Base-by-base conservation (phyloP, 2,329 filamentous ascomycete species). In the Fusarium hostae region DNA sequence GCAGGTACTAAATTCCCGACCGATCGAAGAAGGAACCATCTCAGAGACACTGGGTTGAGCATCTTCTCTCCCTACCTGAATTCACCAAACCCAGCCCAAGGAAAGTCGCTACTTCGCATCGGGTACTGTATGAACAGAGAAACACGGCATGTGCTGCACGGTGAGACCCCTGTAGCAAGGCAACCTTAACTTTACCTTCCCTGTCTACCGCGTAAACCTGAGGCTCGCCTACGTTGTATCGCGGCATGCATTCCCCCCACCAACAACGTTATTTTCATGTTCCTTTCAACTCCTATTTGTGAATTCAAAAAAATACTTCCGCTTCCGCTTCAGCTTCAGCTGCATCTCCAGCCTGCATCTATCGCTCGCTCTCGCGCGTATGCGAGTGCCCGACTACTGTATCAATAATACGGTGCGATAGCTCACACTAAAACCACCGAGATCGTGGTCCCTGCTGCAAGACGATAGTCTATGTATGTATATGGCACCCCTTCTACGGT, bases 181-280 rank as follows among this genome's bases (percentile, higher is more conserved):
- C 37, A 63, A 41, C 43, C 43, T 71, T 64, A 71, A 71, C 68
- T 70, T 69, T 69, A 64, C 57, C 52, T 68, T 43, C 44, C 65
- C 39, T 55, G 47, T 44, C 32, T 52, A 37, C 58, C 47, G 56
- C 51, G 34, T 66, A 60, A 70, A 71, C 65, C 70, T 72, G 70
- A 72, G 61, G 70, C 58, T 72, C 70, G 70, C 61, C 60, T 70
- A 66, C 67, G 56, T 62, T 57, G 66, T 62, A 72, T 72, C 69
- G 63, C 51, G 54, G 44, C 58, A 67, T 67, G 61, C 58, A 63
- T 60, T 39, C 55, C 70, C 47, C 59, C 66, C 62, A 54, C 58
- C 66, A 64, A 67, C 72, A 45, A 56, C 52, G 52, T 56, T 56
- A 34, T 55, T 73, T 47, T 47, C 54, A 41, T 66, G 35, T 55